Base-by-base conservation (phyloP, 805 yeast genomes). In the Dipodascus geniculatus region DNA sequence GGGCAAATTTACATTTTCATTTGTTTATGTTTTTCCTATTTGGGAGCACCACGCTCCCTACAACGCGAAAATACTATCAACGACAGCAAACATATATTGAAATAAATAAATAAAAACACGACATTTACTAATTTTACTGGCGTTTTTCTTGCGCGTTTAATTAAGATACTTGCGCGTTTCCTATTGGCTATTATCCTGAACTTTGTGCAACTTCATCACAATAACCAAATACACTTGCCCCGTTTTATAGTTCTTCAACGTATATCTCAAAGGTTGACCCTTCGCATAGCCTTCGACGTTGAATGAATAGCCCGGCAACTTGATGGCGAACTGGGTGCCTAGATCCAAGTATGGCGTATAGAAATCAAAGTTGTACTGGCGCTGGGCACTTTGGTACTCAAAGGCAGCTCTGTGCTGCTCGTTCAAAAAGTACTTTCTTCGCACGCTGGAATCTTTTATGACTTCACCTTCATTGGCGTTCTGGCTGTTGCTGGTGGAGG, bases 271-370 rank as follows among this genome's bases (percentile, higher is more conserved):
- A 3, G 71, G 67, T 48, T 68, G 71, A 22, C 65, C 60, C 17
- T 63, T 65, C 49, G 71, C 68, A 54, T 69, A 71, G 53, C 63
- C 61, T 57, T 69, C 65, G 8, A 71, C 68, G 48, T 66, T 65
- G 50, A 69, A 59, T 8, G 60, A 66, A 54, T 67, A 69, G 2
- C 77, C 78, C 0, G 87, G 87, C 49, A 82, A 65, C 53, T 73
- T 66, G 2, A 82, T 73, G 56, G 73, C 71, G 57, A 81, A 77
- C 35, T 73, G 68, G 2, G 80, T 73, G 59, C 75, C 70, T 67
- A 81, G 61, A 49, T 76, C 77, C 23, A 82, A 60, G 52, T 74
- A 74, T 23, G 78, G 76, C 1, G 85, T 80, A 57, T 74, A 77
- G 60, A 82, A 82, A 54, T 75, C 78, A 53, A 82, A 71, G 22